These are phyloP conservation scores for Aspergillus neoniger DNA, from an alignment of 2,329 filamentous ascomycete species.

Conservation along the genomic window DNA sequence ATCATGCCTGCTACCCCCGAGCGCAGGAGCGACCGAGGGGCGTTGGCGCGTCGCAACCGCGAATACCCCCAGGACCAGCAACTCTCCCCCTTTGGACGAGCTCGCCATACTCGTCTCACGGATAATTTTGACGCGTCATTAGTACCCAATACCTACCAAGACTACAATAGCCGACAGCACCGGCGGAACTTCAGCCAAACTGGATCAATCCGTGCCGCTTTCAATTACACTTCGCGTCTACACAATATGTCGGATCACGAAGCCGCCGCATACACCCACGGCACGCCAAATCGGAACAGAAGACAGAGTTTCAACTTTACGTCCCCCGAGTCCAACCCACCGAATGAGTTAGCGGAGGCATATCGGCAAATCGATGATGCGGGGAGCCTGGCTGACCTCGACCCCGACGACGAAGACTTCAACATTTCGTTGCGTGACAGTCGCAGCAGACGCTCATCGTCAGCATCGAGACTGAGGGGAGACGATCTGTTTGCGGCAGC, in stretches of 20 bases:
- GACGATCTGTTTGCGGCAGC: conserved; percentile 26
- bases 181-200: conserved; percentile 39
- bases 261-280: conserved; percentile 19
- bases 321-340: conserved; percentile 43
- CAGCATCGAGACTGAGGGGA: conserved; percentile 24
- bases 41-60: conserved; percentile 33
- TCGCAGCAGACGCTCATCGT: conserved; percentile 27
- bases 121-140: conserved; percentile 33
- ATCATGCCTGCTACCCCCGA: conserved; percentile 37
- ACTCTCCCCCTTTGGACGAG: conserved; percentile 36
- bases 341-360: conserved; percentile 40
- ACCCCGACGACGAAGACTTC: conserved; percentile 33
- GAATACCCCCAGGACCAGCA: conserved; percentile 29
- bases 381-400: conserved; percentile 38
- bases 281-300: conserved; percentile 34
- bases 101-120: conserved; percentile 26
- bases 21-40: conserved; percentile 29
- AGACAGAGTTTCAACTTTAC: conserved; percentile 25
- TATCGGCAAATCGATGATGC: conserved; percentile 45
- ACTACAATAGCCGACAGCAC: conserved; percentile 31
- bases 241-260: conserved; percentile 31
- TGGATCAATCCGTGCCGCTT: conserved; percentile 43
- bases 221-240: conserved; percentile 36
- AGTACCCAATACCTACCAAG: conserved; percentile 31
- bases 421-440: conserved; percentile 15